phyloP scores from a whole-genome alignment of 2,329 filamentous ascomycete species.

The Monosporascus sp. region DNA sequence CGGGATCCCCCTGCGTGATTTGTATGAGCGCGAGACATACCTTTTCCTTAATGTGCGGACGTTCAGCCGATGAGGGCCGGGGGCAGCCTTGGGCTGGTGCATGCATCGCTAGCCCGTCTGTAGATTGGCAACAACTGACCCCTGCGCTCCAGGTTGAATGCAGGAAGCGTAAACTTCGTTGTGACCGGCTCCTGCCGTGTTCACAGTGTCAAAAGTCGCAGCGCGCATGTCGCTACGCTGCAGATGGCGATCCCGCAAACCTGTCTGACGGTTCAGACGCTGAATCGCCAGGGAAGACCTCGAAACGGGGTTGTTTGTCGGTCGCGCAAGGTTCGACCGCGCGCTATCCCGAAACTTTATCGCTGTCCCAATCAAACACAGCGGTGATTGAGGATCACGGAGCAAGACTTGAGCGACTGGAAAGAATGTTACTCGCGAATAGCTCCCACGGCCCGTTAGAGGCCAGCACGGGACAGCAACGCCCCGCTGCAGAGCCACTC shows the following conservation, averaged over 20 bases:
- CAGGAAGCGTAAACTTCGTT: conserved; percentile 52
- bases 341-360: conserved; percentile 26
- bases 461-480: conserved; percentile 17
- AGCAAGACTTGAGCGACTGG: conserved; percentile 48
- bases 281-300: conserved; percentile 18
- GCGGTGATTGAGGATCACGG: conserved; percentile 44
- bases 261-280: conserved; percentile 46
- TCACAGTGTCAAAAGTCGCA: conserved; percentile 55
- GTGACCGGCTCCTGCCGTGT: conserved; percentile 52
- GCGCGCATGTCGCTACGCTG: conserved; percentile 48
- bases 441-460: conserved; percentile 27
- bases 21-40: conserved; percentile 8
- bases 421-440: conserved; percentile 42
- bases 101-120: background rate
- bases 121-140: background rate
- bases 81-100: no score
- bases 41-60: background rate
- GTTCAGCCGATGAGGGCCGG: no score
- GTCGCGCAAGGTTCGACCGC: conserved; percentile 7
- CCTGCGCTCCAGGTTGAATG: conserved; percentile 32
- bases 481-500: conserved; percentile 32
- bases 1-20: conserved; percentile 1
- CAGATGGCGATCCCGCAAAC: conserved; percentile 42
- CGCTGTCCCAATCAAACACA: conserved; percentile 19
- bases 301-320: conserved; percentile 17